These are phyloP conservation scores for Rhynchosporium agropyri DNA, from an alignment of 2,329 filamentous ascomycete genomes.

Conservation along the genomic window DNA sequence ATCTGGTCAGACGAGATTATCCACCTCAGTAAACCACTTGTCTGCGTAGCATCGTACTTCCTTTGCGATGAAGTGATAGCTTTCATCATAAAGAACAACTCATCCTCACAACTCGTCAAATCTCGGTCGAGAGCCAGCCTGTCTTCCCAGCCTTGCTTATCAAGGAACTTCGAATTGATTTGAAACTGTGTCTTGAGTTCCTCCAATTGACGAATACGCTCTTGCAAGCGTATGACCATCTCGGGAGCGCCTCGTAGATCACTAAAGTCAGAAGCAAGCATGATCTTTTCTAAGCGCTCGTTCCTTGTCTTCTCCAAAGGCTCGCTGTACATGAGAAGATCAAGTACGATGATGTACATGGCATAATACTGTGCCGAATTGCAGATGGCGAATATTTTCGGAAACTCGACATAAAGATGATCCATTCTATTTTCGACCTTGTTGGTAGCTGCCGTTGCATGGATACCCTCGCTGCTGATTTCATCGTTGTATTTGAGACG, in stretches of 20 bases:
- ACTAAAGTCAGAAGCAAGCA: constrained; percentile 97
- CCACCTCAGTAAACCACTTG: constrained; percentile 83
- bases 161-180: constrained; percentile 83
- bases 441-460: constrained; percentile 52
- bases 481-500: constrained; percentile 97
- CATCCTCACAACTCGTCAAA: constrained; percentile 86
- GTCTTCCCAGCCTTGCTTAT: constrained; percentile 90
- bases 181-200: constrained; percentile 98
- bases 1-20: constrained; percentile 94
- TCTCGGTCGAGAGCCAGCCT: constrained; percentile 87
- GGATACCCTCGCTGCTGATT: constrained; percentile 63
- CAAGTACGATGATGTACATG: constrained; percentile 96
- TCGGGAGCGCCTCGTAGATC: constrained; percentile 91
- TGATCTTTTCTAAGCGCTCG: constrained; percentile 96
- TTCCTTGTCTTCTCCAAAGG: constrained; percentile 95
- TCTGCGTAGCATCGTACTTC: constrained; percentile 75
- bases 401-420: constrained; percentile 95
- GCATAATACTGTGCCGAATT: constrained; percentile 98
- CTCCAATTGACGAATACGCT: constrained; percentile 89
- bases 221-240: constrained; percentile 88
- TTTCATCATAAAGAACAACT: constrained; percentile 99
- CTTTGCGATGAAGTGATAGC: constrained; percentile 96
- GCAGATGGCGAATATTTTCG: constrained; percentile 89
- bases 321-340: constrained; percentile 94
- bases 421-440: constrained; percentile 81